Conservation (phyloP, 1,284 basidiomycete genomes). For the Termitomyces sp. region DNA sequence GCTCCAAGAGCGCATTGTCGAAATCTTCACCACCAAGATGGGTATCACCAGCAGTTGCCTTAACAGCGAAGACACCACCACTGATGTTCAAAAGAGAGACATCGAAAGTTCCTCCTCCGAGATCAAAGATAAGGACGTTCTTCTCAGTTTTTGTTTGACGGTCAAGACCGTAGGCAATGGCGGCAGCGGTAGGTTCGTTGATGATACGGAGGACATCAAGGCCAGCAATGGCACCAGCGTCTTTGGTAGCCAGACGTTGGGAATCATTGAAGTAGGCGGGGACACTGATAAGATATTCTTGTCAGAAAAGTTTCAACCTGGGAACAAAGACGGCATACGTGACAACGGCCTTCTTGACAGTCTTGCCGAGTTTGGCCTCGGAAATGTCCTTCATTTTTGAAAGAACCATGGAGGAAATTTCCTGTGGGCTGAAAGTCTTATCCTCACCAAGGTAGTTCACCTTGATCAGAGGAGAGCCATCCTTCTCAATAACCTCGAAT, state of each 20-base stretch:
- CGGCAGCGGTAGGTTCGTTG: conserved; percentile 94
- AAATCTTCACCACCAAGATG: conserved; percentile 98
- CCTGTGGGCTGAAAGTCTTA: conserved; percentile 95
- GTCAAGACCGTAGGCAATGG: conserved; percentile 92
- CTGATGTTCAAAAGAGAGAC: conserved; percentile 96
- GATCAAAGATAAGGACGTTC: conserved; percentile 99
- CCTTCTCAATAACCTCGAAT: conserved; percentile 91
- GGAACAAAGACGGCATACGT: conserved; percentile 49
- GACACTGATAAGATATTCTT: conserved; percentile 45
- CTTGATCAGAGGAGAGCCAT: conserved; percentile 93
- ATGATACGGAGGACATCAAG: conserved; percentile 97
- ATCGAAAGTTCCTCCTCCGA: conserved; percentile 99
- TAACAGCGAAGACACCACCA: conserved; percentile 95
- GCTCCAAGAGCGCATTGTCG: conserved; percentile 95
- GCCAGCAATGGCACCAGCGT: conserved; percentile 89
- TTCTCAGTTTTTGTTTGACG: conserved; percentile 89
- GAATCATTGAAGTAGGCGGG: conserved; percentile 99
- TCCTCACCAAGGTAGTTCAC: conserved; percentile 92
- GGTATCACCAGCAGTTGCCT: conserved; percentile 98
- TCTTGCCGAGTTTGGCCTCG: conserved; percentile 95
- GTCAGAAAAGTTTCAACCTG: conserved; percentile 6
- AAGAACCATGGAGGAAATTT: conserved; percentile 98
- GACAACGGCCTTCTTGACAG: conserved; percentile 93
- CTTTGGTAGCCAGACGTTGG: conserved; percentile 92
- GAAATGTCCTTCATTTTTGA: conserved; percentile 99